These are phyloP conservation scores for Lentinula guzmanii DNA, from an alignment of 768 basidiomycete genomes.

Conservation along the genomic window DNA sequence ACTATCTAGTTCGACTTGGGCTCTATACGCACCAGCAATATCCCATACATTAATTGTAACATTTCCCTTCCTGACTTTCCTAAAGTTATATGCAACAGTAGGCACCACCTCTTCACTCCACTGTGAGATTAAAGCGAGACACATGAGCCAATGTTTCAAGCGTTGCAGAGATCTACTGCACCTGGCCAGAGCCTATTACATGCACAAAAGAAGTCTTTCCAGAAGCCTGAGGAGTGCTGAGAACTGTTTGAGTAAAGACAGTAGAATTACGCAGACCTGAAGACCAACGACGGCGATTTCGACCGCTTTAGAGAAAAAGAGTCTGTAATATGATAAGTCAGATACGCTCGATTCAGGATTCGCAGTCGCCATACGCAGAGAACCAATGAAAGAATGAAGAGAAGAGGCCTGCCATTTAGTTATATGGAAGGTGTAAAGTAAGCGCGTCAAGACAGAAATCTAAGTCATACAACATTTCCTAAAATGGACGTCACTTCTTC, in stretches of 20 bases:
- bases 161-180: constrained; percentile 19
- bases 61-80: constrained; percentile 84
- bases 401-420: constrained; percentile 28
- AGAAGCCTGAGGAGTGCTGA: constrained; percentile 54
- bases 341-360: neutral
- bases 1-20: neutral
- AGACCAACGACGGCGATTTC: constrained; percentile 70
- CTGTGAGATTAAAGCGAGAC: constrained; percentile 30
- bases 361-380: constrained; percentile 28
- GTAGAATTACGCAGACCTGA: constrained; percentile 32
- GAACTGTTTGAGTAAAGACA: constrained; percentile 1
- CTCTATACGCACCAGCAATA: constrained; percentile 65
- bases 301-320: constrained; percentile 64
- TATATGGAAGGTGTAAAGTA: neutral
- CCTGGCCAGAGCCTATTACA: constrained; percentile 83
- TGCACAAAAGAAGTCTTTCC: constrained; percentile 96
- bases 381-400: constrained; percentile 55
- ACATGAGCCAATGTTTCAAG: neutral
- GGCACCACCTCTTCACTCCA: constrained; percentile 98
- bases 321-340: constrained; percentile 18
- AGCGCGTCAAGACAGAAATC: no score
- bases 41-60: constrained; percentile 95
- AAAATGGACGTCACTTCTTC: neutral
- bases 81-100: constrained; percentile 89
- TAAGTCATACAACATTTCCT: neutral